Evolutionary conservation across 192 early-diverging fungal species (phyloP), one percentile per base, ranked within the genome.

Genomic region (Pilaira anomala): DNA sequence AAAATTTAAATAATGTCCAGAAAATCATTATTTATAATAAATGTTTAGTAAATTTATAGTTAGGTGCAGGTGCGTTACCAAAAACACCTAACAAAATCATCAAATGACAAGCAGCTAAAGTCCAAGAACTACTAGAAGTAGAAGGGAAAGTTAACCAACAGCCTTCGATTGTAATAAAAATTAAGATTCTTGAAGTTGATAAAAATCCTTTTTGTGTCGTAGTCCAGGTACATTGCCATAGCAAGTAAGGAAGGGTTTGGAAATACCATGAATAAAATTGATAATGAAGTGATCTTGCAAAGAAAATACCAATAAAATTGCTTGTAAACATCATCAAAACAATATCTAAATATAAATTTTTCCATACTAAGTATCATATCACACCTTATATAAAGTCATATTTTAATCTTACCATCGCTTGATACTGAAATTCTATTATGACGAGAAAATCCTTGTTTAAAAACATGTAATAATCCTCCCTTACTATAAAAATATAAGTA

Each of bases 201-300:
- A 22, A n/a, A 30, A 40, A 40, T 5, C 14, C 24, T 0, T 41
- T 40, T 48, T 33, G 74, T 9, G 40, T 30, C 18, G 60, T 46
- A 26, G 52, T 56, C 73, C 73, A 75, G 12, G 41, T 41, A 9
- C 74, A 74, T 49, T 85, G 76, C 78, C 85, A 89, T 13, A 94
- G 65, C 8, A 98, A 67, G 53, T 88, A 91, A 12, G 96, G 96
- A 30, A 97, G 42, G 33, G 86, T 81, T 72, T 91, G 88, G 39
- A 76, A 90, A 72, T 97, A 98, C 96, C 96, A 98, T 0, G 91
- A 79, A 66, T 93, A 98, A 69, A 98, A 98, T 80, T 97, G 95
- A 68, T 96, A 97, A 68, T 98, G 96, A 57, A 98, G 75, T 1
- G 90, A 88, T 22, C 96, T 75, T 5, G 95, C 89, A 73, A 90